A percentile compares a stretch with the other conserved stretches of the same genome.
These are phyloP conservation scores for Sanghuangporus sanghuang DNA, from an alignment of 1,284 basidiomycete genomes.

Conservation along the genomic window DNA sequence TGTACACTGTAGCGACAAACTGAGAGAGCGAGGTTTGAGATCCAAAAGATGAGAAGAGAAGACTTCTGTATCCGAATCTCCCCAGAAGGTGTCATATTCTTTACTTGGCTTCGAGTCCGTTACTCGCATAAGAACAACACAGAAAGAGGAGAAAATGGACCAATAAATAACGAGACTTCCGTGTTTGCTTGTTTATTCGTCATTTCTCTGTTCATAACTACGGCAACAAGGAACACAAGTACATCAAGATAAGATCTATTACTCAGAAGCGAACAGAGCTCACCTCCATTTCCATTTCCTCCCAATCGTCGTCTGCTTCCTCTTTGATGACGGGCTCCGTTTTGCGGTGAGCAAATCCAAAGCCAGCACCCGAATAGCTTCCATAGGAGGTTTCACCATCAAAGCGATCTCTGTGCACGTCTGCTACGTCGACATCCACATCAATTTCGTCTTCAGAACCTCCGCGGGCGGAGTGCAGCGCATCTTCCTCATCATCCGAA, in stretches of 20 bases:
- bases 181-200: neutral
- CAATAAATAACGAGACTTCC: slow-evolving; percentile 1
- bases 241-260: neutral
- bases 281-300: slow-evolving; percentile 38
- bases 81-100: neutral
- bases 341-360: slow-evolving; percentile 16
- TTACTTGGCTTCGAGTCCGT: slow-evolving; percentile 7
- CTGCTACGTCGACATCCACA: slow-evolving; percentile 11
- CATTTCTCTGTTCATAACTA: neutral
- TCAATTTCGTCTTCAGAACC: slow-evolving; percentile 11
- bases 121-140: neutral
- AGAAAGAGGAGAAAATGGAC: neutral
- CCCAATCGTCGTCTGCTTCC: slow-evolving; percentile 36
- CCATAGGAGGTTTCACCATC: slow-evolving; percentile 1
- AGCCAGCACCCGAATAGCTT: neutral
- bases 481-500: slow-evolving; percentile 28
- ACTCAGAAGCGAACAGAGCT: slow-evolving; percentile 23
- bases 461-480: neutral
- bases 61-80: too few species aligned
- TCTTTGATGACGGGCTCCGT: slow-evolving; percentile 28
- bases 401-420: neutral
- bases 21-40: neutral
- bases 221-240: neutral
- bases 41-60: too few species aligned
- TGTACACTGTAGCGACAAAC: neutral